Base-by-base conservation (phyloP, 1,284 basidiomycete species). In the Rhodofomes roseus region DNA sequence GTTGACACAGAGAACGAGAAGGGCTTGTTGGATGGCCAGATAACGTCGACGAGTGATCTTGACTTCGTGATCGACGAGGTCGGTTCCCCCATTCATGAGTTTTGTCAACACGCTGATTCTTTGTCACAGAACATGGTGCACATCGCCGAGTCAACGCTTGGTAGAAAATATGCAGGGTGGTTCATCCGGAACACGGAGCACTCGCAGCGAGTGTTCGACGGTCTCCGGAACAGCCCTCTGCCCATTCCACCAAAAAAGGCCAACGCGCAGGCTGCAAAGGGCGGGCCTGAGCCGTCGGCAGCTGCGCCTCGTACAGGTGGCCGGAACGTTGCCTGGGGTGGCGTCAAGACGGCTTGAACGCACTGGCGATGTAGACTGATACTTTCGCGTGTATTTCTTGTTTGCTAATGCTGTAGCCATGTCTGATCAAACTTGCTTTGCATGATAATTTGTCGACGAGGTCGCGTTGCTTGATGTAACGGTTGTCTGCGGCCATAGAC, bases 11-110 rank as follows among this genome's bases (percentile, higher is more conserved):
- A 70, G 29, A 68, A 68, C 59, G 79, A 80, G 58, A 81, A 79
- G 34, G 83, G 89, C 52, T 79, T 98, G 51, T 77, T 98, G 60
- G 91, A 93, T 64, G 96, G 96, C 1, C 85, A 95, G 71, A 87
- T 87, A 67, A 90, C 95, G 68, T 89, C 89, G 29, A 95, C 93
- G 56, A 95, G 92, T 76, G 96, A 98, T 76, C 76, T 98, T 66
- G 96, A 97, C 75, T 98, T 98, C 70, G 91, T 92, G 59, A 96
- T 98, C 67, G 90, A 96, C 65, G 92, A 92, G 76, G 93, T 94
- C 66, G 67, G 18, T n/a, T 7, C 12, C 22, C 22, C 12, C 8
- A 25, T 4, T 27, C 5, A 27, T 0, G 23, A 46, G n/a, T 8
- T 23, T 46, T 34, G 4, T 4, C 4, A 34, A 11, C 4, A 46